Evolutionary conservation across 139 green algal genomes (phyloP), one percentile per base, ranked within the genome.

Genomic region (Pleodorina starrii): DNA sequence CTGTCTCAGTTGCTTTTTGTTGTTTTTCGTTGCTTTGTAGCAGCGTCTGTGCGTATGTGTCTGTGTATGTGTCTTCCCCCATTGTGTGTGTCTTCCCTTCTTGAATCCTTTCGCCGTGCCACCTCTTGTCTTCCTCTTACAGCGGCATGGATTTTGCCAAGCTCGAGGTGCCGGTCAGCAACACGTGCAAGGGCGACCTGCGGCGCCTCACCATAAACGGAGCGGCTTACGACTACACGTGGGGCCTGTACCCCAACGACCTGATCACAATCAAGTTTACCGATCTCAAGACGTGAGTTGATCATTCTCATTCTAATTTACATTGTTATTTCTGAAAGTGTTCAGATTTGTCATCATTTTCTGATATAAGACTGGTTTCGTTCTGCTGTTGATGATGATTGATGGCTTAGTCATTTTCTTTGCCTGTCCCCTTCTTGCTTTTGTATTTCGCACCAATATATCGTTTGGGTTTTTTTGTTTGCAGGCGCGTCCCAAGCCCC

Each of bases 101-200:
- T n/a, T n/a, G n/a, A n/a, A n/a, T n/a, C n/a, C n/a, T n/a, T n/a
- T n/a, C n/a, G n/a, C n/a, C n/a, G n/a, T n/a, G n/a, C 71, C 40
- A 9, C 60, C 27, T 72, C 7, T 72, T 72, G 2, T 35, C 21
- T 36, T 25, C 42, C 43, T 29, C 23, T 66, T 38, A 25, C 44
- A 66, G 43, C 76, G 57, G 57, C 25, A 85, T 85, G 78, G 54
- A 73, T 36, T 74, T 74, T 4, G 35, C 36, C 36, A 85, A 75
- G 80, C 14, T 86, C 27, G 80, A 86, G 59, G 59, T 86, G 5
- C 80, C 80, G 11, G 29, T 86, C 80, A 60, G 5, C 42, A 46
- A 75, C 38, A 2, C 2, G 57, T 86, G 80, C 80, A 48, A 38
- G 23, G 11, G 0, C 59, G 57, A 75, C 35, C 59, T 86, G 6